Percentiles rank a stretch among this genome's conserved stretches.
phyloP scores from a whole-genome alignment of 257 asterid genomes.

The Salvia hispanica region DNA sequence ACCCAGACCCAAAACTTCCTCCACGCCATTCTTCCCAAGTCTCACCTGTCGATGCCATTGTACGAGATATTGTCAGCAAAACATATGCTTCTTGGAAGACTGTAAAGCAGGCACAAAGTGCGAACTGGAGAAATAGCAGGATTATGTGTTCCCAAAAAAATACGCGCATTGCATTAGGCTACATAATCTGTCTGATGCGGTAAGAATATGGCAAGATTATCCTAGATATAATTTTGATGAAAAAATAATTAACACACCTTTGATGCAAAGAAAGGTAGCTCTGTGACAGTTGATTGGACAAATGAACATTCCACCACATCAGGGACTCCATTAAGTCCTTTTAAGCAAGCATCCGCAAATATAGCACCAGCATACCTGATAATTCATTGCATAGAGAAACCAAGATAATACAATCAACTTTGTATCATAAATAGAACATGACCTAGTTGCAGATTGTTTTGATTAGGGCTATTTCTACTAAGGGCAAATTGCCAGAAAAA shows the following conservation, averaged over 20 bases:
- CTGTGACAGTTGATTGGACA: constrained; percentile 74
- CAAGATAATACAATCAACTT: constrained; percentile 7
- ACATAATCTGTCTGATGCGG: no score
- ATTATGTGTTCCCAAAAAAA: background rate
- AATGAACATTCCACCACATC: constrained; percentile 76
- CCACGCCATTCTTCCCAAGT: constrained; percentile 81
- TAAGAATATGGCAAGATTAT: no score
- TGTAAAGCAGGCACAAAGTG: background rate
- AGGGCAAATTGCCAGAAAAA: no score
- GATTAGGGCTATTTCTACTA: no score
- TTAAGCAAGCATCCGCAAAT: constrained; percentile 91
- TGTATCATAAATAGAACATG: constrained; percentile 5
- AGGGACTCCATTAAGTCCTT: constrained; percentile 89
- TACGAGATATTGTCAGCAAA: background rate
- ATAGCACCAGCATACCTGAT: constrained; percentile 81
- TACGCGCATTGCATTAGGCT: background rate
- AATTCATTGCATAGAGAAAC: background rate
- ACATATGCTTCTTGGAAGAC: no score
- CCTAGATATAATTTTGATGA: no score
- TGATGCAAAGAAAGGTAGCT: constrained; percentile 80
- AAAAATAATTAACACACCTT: constrained; percentile 41
- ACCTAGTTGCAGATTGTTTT: background rate
- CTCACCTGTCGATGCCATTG: constrained; percentile 52
- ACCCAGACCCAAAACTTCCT: constrained; percentile 73
- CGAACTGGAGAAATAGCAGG: background rate